Percentiles rank a stretch among this genome's conserved stretches.
These are phyloP conservation scores for Micractinium sp. DNA, from an alignment of 139 green algal genomes.

Conservation along the genomic window DNA sequence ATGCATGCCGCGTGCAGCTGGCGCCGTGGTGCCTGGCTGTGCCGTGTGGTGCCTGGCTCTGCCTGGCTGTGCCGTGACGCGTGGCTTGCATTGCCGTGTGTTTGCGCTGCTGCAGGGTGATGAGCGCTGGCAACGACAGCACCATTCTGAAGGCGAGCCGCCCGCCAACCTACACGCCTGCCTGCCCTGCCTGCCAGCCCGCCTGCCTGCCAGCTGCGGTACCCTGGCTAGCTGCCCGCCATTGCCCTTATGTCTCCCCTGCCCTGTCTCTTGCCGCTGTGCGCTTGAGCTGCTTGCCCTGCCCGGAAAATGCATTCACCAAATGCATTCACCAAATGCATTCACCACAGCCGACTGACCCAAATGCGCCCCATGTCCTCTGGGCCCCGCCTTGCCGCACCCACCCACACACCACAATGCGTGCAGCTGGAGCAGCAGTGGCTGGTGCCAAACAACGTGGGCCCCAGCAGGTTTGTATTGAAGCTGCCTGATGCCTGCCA, in stretches of 20 bases:
- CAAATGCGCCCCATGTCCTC: background rate
- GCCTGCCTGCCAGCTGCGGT: background rate
- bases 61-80: background rate
- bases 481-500: no score
- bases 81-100: background rate
- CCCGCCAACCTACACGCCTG: background rate
- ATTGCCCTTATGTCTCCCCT: background rate
- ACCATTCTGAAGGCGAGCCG: background rate
- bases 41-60: background rate
- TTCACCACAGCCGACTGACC: background rate
- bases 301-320: no score
- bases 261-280: background rate
- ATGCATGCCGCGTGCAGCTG: background rate
- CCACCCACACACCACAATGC: no score
- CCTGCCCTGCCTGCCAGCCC: background rate
- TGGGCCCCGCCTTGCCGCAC: background rate
- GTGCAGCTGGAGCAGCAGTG: constrained; percentile 26
- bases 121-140: constrained; percentile 15
- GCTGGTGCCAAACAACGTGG: background rate
- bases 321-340: no score
- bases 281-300: no score
- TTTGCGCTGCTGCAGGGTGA: background rate
- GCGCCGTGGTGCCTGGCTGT: background rate
- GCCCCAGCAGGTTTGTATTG: background rate
- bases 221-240: background rate